These are phyloP conservation scores for Sporisorium sorghi DNA, from an alignment of 1,284 basidiomycete genomes.

Conservation along the genomic window DNA sequence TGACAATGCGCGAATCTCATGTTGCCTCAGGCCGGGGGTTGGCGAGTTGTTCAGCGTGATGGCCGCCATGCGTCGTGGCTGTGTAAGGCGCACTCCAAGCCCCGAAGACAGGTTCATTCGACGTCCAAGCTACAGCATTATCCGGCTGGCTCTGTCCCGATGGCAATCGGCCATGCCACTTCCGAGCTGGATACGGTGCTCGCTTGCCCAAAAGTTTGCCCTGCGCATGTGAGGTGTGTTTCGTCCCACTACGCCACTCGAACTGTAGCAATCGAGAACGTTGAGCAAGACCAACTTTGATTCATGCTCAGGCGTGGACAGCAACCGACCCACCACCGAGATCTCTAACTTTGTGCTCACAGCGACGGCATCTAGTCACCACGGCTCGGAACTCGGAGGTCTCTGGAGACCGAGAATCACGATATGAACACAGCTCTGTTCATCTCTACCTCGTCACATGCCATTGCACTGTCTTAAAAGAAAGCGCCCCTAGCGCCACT, in stretches of 20 bases:
- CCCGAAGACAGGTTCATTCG: neutral
- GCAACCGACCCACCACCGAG: neutral
- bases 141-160: neutral
- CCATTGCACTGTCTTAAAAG: too few species aligned
- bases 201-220: neutral
- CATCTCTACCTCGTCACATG: neutral
- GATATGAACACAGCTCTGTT: neutral
- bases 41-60: neutral
- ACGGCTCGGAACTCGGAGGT: neutral
- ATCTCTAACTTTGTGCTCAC: too few species aligned
- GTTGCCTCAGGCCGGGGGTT: neutral
- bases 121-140: neutral
- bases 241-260: neutral
- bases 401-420: neutral
- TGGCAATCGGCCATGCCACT: neutral
- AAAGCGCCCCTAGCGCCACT: neutral
- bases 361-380: too few species aligned
- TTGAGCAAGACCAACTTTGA: too few species aligned
- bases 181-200: neutral
- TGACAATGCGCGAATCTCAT: neutral
- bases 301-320: neutral
- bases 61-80: neutral
- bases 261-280: too few species aligned
- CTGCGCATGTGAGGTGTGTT: neutral
- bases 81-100: neutral